Conservation (phyloP, 257 asterid species). For the Solanum medicagineum region DNA sequence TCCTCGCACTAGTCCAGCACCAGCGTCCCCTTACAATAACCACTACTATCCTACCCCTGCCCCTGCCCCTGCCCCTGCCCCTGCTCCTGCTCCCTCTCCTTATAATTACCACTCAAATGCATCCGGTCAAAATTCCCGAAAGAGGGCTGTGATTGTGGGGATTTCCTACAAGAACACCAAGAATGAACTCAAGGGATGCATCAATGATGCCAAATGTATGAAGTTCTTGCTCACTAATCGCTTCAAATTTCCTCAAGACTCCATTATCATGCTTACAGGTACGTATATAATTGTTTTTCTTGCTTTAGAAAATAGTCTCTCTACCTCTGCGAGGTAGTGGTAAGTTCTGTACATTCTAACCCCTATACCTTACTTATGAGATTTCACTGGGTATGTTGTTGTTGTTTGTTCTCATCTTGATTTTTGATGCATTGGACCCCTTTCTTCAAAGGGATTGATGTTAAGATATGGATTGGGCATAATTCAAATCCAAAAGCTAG, state of each 20-base stretch:
- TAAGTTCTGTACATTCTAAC: too few species aligned
- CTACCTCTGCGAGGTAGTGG: too few species aligned
- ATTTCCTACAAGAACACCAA: slow-evolving; percentile 45
- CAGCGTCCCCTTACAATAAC: slow-evolving; percentile 8
- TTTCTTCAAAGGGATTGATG: too few species aligned
- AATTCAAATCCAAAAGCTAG: too few species aligned
- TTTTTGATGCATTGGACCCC: too few species aligned
- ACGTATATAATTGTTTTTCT: not conserved
- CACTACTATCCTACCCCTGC: not conserved
- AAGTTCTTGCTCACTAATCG: slow-evolving; percentile 44
- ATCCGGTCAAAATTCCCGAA: slow-evolving; percentile 24
- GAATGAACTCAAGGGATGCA: slow-evolving; percentile 72
- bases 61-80: not conserved
- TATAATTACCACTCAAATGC: slow-evolving; percentile 29
- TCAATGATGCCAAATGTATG: slow-evolving; percentile 91
- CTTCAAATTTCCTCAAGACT: slow-evolving; percentile 64
- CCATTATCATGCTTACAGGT: slow-evolving; percentile 89
- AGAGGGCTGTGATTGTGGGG: slow-evolving; percentile 79
- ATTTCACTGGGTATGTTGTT: too few species aligned
- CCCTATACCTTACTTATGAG: too few species aligned
- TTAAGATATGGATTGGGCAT: too few species aligned
- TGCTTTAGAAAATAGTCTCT: too few species aligned
- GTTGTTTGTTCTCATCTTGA: too few species aligned
- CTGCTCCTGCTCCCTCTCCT: slow-evolving; percentile 10
- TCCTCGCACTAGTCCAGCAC: not conserved